Evolutionary conservation across 1,139 yeast genomes (phyloP), one percentile per base, ranked within the genome.

Genomic region (Candida sp.): DNA sequence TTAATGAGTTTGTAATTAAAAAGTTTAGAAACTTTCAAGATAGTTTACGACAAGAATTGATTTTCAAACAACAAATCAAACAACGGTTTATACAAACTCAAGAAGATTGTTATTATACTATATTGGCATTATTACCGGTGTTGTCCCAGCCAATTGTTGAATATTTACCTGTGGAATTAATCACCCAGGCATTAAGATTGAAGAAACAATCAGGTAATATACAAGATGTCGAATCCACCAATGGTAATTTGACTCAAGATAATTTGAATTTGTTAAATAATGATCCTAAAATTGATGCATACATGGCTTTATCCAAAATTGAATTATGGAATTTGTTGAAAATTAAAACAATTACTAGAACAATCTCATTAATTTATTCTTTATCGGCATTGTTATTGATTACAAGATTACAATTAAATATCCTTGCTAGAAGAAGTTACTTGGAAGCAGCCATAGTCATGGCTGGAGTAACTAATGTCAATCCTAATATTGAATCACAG

Each of bases 251-350:
- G 53, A 71, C 76, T 49, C 65, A 73, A 9, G 75, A 68, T 46
- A 72, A 71, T 50, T 60, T 70, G 49, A 66, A 60, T 43, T 58
- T 70, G 34, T 68, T 69, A 47, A 66, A 63, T 29, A 58, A 56
- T 49, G 57, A 60, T 38, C 46, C 50, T 5, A 65, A 64, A 41
- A 56, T 70, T 45, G 56, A 65, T 36, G 48, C 54, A 21, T 71
- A 68, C 45, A 45, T 69, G 47, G 56, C 54, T 49, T 79, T 70
- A 59, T 70, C 85, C 32, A 91, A 91, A 63, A 73, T 83, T 19
- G 90, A 90, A 60, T 73, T 93, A 46, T 93, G 98, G 99, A 74
- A 82, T 53, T 85, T 87, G 45, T 74, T 93, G 55, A 90, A 90
- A 63, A 72, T 81, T 41, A 80, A 84, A 59, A 82, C 95, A 38